Evolutionary conservation across 164 flowering plant genomes (phyloP), one percentile per base, ranked within the genome.

Genomic region (Chloranthus sessilifolius): DNA sequence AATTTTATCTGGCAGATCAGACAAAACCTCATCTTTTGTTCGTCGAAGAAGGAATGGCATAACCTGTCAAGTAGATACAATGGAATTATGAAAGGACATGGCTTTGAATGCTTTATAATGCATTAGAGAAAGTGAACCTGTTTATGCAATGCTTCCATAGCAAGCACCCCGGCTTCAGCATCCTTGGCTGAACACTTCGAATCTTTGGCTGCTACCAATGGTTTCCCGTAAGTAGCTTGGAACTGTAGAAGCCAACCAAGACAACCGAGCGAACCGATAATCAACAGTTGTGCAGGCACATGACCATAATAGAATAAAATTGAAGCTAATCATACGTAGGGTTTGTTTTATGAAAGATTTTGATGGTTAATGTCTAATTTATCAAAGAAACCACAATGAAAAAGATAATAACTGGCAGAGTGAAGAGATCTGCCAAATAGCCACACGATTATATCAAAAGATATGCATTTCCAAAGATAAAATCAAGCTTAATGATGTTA

Each of bases 1-100:
- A 38, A 94, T 94, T 73, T 94, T 94, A 63, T 88, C 96, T 2
- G 99, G 99, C 10, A 94, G 75, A 69, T 94, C 99, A 50, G 97
- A 81, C 65, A 94, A 66, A 38, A 94, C 99, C 72, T 94, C 90
- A 66, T 81, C 95, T 62, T 94, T 94, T 43, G 97, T 94, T 43
- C 99, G 90, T 31, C 99, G 88, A 7, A 94, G 95, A 30, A 94
- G 88, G 68, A 94, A 94, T 16, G 99, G 99, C 99, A 94, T 94
- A 51, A 89, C 99, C 98, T 89, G 62, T 64, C 19, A 54, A 33
- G 16, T 0, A 20, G 30, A 3, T 43, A 14, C 35, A 46, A 24
- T 34, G 1, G 51, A 41, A 29, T 43, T 23, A 17, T 1, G 33
- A 16, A 12, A 25, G 12, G 48, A 44, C 31, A 26, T 17, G 22